These are phyloP conservation scores for Trichoderma koningiopsis DNA, from an alignment of 2,329 filamentous ascomycete species.

Conservation along the genomic window DNA sequence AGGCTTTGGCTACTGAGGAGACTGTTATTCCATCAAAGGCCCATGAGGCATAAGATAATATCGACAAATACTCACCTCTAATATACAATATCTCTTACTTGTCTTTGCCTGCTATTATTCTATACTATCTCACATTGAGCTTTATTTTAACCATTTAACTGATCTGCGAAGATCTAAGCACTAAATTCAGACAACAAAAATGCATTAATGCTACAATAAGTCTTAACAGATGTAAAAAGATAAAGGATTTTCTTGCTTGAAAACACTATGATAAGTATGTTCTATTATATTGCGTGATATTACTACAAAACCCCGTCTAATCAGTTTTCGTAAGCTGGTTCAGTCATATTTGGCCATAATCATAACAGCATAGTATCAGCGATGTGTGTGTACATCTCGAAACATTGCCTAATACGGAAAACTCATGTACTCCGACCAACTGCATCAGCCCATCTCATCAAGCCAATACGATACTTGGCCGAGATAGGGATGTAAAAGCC, in stretches of 20 bases:
- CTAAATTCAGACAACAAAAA: no score
- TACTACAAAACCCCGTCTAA: neutral
- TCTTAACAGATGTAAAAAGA: no score
- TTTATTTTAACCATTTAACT: neutral
- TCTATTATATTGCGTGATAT: no score
- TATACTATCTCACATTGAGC: neutral
- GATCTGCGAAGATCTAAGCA: neutral
- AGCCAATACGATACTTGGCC: neutral
- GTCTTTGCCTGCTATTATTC: neutral
- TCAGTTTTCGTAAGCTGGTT: neutral
- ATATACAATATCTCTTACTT: neutral
- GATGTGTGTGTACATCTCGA: neutral
- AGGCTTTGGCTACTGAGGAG: neutral
- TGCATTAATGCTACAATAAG: no score
- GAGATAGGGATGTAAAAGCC: neutral
- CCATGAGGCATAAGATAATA: neutral
- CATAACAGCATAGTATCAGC: neutral
- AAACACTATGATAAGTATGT: no score
- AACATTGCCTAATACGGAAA: conserved; percentile 7
- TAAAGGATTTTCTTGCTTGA: no score
- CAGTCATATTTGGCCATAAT: neutral
- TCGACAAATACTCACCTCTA: neutral
- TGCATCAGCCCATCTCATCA: neutral
- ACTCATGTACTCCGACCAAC: neutral
- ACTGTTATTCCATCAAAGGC: neutral